Conservation (phyloP, 805 yeast species). For the Candida argentea region DNA sequence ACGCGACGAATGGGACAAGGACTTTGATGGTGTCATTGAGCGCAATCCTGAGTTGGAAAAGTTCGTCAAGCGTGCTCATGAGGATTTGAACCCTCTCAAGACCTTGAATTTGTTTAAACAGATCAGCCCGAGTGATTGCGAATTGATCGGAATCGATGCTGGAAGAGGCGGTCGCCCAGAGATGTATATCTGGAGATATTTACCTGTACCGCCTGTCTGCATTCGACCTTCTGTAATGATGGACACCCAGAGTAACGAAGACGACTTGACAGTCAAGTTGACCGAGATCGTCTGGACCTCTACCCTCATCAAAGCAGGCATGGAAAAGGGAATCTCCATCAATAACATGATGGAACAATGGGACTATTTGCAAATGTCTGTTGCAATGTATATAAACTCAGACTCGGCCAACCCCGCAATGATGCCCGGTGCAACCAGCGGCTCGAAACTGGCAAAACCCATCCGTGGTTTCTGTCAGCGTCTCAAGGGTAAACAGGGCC, state of each 20-base stretch:
- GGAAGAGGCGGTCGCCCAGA: slow-evolving; percentile 89
- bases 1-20: slow-evolving; percentile 77
- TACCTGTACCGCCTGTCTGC: slow-evolving; percentile 99
- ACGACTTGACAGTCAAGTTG: slow-evolving; percentile 89
- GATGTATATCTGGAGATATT: slow-evolving; percentile 91
- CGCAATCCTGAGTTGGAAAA: slow-evolving; percentile 84
- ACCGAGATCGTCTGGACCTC: slow-evolving; percentile 97
- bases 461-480: slow-evolving; percentile 96
- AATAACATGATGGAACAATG: slow-evolving; percentile 96
- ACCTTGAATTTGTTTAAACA: slow-evolving; percentile 82
- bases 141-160: slow-evolving; percentile 82
- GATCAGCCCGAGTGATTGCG: slow-evolving; percentile 81
- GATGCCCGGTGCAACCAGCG: slow-evolving; percentile 57
- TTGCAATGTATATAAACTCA: slow-evolving; percentile 95
- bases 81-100: slow-evolving; percentile 88
- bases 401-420: slow-evolving; percentile 82
- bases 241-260: slow-evolving; percentile 92
- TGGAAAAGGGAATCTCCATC: slow-evolving; percentile 89
- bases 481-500: slow-evolving; percentile 95
- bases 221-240: slow-evolving; percentile 93
- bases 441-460: slow-evolving; percentile 52
- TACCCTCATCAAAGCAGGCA: slow-evolving; percentile 87
- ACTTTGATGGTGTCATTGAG: slow-evolving; percentile 63
- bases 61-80: slow-evolving; percentile 77
- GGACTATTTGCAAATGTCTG: slow-evolving; percentile 92